Base-by-base conservation (phyloP, 495 filamentous ascomycete genomes). In the Thozetella sp. region DNA sequence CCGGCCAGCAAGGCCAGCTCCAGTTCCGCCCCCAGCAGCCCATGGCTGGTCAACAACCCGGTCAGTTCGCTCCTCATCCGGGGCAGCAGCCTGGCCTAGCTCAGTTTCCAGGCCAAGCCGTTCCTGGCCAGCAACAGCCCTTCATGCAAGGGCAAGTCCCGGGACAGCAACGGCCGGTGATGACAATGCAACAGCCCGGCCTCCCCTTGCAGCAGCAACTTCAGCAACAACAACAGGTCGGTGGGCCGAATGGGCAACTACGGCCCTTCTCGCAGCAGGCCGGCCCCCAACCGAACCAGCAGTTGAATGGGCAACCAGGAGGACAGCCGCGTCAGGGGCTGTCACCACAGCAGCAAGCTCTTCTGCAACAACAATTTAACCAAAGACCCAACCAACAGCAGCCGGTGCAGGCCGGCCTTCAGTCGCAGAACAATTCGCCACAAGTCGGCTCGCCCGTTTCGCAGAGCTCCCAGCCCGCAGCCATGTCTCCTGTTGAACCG, bases 361-460 rank as follows among this genome's bases (percentile, higher is more conserved):
- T 43, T 1, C 22, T 34, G 19, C 56, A 54, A 25, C 43, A 20
- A 48, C 43, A 48, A 20, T 20, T 48, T 19, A 20, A 48, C 19
- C 25, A 15, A 15, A 13, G 54, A 20, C 22, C 22, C 11, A 22
- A 30, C 3, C 51, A 57, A 20, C 25, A 43, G 23, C n/a, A n/a
- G n/a, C n/a, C n/a, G n/a, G n/a, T n/a, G n/a, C n/a, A n/a, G n/a
- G n/a, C n/a, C n/a, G n/a, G n/a, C n/a, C n/a, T n/a, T n/a, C 60
- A 56, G 15, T 15, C 19, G 22, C 25, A 54, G 40, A 25, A 30
- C 12, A 25, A 45, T 26, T 56, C 55, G 12, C 53, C 56, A 19
- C 62, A 55, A 11, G 26, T 61, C 0, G 67, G 63, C 22, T 70
- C 65, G 13, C 67, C 67, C 0, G 58, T 59, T 2, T 68, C 69